Evolutionary conservation across 176 grass and related monocot genomes (phyloP).

Genomic region (Juncus effusus): DNA sequence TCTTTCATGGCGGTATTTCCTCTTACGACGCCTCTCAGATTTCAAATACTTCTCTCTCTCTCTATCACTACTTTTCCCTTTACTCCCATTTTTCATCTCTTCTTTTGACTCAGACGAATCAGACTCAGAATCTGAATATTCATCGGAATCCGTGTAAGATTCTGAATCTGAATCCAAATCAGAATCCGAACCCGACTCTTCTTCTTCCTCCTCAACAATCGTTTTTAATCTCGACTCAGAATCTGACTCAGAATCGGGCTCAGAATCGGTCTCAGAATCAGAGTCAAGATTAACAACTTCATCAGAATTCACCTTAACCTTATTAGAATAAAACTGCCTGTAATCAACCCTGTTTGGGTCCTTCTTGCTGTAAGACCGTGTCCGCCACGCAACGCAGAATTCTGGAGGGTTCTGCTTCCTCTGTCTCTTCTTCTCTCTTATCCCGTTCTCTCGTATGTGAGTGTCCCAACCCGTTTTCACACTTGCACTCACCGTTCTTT

Average conservation of each 20-base stretch:
- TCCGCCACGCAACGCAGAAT: neutral
- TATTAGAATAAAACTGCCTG: neutral
- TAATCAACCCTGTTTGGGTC: neutral
- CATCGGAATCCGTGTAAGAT: neutral
- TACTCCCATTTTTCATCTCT: no score
- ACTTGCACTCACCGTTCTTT: neutral
- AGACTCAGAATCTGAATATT: neutral
- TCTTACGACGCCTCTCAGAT: no score
- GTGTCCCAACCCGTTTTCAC: neutral
- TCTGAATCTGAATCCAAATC: neutral
- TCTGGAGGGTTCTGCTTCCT: neutral
- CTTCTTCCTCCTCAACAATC: constrained; percentile 1
- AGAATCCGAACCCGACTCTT: neutral
- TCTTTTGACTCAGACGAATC: no score
- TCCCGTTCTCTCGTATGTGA: neutral
- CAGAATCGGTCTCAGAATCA: neutral
- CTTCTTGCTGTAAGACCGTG: neutral
- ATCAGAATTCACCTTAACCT: no score
- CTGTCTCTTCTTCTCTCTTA: neutral
- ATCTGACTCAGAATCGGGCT: neutral
- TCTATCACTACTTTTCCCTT: no score
- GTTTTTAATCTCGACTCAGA: neutral
- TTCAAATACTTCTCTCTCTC: no score
- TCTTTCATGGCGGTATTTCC: no score
- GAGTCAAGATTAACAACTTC: neutral